Conservation (phyloP, 148 eudicot species). For the Limonium bicolor region DNA sequence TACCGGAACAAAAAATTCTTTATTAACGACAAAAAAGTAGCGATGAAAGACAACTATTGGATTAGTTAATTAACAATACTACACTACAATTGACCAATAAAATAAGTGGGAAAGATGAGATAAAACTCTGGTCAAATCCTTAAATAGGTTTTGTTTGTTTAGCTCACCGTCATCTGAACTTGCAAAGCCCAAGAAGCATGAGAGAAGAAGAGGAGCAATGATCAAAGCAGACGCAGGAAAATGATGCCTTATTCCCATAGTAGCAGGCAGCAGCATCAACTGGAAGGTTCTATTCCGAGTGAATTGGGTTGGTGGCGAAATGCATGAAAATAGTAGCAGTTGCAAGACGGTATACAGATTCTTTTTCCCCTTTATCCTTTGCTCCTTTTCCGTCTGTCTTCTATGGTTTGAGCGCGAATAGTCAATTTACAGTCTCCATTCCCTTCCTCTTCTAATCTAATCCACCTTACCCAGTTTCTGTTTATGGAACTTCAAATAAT, state of each 20-base stretch:
- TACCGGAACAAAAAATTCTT: not conserved
- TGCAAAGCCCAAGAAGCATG: slow-evolving; percentile 31
- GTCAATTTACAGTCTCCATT: too few relatives aligned
- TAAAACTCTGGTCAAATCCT: not conserved
- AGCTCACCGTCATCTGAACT: slow-evolving; percentile 62
- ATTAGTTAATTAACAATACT: slow-evolving; percentile 2
- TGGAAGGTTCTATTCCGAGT: not conserved
- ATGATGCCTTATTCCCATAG: slow-evolving; percentile 8
- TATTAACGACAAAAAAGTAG: not conserved
- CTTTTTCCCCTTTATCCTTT: not conserved
- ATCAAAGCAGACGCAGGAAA: slow-evolving; percentile 10
- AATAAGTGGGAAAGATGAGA: not conserved
- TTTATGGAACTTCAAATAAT: too few relatives aligned
- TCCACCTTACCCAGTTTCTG: too few relatives aligned
- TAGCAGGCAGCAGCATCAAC: not conserved
- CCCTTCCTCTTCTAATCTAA: too few relatives aligned
- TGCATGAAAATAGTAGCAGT: not conserved
- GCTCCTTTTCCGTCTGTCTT: slow-evolving; percentile 3
- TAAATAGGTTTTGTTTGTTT: not conserved
- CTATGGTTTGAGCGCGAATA: too few relatives aligned
- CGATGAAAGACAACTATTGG: too few relatives aligned
- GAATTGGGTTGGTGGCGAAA: too few relatives aligned
- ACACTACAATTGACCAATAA: not conserved
- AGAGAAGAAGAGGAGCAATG: slow-evolving; percentile 15
- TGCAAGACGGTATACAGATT: not conserved